Evolutionary conservation across 352 stramenopile genomes (phyloP).

Genomic region (Globisporangium solare): DNA sequence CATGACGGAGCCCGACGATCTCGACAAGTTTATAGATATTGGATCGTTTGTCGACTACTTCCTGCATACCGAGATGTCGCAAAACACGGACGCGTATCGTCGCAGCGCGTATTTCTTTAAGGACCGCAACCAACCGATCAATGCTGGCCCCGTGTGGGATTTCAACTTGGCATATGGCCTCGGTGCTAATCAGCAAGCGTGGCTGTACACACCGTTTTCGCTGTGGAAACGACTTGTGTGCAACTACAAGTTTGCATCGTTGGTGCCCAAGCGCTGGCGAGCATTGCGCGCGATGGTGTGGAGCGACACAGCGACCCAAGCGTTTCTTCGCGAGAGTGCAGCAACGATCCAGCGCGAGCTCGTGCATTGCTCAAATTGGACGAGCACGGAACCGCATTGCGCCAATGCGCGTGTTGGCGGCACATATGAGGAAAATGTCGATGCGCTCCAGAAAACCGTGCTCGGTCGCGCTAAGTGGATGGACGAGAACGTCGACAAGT

Average conservation of each 20-base stretch:
- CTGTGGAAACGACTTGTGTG: conserved; percentile 65
- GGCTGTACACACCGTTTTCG: conserved; percentile 47
- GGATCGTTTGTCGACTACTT: conserved; percentile 72
- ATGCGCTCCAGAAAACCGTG: conserved; percentile 1
- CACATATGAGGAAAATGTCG: conserved; percentile 15
- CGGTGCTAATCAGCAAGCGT: conserved; percentile 32
- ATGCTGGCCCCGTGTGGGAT: conserved; percentile 65
- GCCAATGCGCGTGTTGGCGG: conserved; percentile 11
- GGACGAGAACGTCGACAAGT: conserved; percentile 10
- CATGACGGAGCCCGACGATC: conserved; percentile 45
- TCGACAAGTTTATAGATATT: conserved; percentile 54
- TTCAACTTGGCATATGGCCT: conserved; percentile 66
- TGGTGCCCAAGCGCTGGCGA: conserved; percentile 51
- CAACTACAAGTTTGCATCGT: conserved; percentile 66
- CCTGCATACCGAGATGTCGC: conserved; percentile 57
- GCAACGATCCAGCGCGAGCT: conserved; percentile 11
- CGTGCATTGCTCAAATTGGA: conserved; percentile 16
- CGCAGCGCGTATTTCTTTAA: conserved; percentile 72
- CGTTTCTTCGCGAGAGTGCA: neutral
- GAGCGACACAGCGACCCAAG: conserved; percentile 27
- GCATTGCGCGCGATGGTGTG: conserved; percentile 36
- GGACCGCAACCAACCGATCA: conserved; percentile 53
- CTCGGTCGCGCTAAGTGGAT: conserved; percentile 15
- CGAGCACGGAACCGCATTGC: conserved; percentile 9
- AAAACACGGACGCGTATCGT: conserved; percentile 58